Evolutionary conservation across 1,284 basidiomycete genomes (phyloP).

Genomic region (Austroboletus niveus): DNA sequence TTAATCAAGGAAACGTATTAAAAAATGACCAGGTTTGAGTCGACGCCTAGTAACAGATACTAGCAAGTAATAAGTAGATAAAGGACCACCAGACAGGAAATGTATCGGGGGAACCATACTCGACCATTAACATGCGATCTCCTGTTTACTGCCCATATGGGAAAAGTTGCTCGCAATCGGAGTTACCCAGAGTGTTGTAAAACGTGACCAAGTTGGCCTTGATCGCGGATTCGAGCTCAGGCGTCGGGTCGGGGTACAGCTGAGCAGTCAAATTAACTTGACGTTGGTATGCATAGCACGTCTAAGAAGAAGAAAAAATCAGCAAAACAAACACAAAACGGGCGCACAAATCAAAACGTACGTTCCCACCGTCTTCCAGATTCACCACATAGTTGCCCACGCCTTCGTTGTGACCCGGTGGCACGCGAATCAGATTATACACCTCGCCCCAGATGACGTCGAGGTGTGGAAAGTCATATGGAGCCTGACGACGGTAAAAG

Average conservation of each 20-base stretch:
- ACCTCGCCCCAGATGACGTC: conserved; percentile 1
- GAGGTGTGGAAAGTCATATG: conserved; percentile 11
- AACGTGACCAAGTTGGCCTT: conserved; percentile 25
- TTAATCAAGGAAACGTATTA: no score
- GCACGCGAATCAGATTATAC: conserved; percentile 3
- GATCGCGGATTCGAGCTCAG: conserved; percentile 23
- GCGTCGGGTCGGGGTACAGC: conserved; percentile 21
- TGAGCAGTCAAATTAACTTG: conserved; percentile 23
- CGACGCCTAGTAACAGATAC: no score
- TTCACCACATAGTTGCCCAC: conserved; percentile 20
- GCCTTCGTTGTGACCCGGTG: conserved; percentile 24
- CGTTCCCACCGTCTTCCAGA: conserved; percentile 9
- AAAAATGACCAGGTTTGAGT: no score
- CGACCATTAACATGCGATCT: background rate
- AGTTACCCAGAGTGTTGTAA: conserved; percentile 16
- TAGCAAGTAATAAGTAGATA: no score
- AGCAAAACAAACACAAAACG: background rate
- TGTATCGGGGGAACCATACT: no score
- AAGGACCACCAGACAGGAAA: no score
- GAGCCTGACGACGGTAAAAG: conserved; percentile 22
- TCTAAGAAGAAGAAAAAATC: conserved; percentile 5
- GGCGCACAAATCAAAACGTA: conserved; percentile 9
- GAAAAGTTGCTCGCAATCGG: conserved; percentile 20
- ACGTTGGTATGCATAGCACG: conserved; percentile 19
- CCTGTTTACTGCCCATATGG: conserved; percentile 15